Conservation (phyloP, 2,329 filamentous ascomycete species). For the Xenosphaeropsis pyriputrescens region DNA sequence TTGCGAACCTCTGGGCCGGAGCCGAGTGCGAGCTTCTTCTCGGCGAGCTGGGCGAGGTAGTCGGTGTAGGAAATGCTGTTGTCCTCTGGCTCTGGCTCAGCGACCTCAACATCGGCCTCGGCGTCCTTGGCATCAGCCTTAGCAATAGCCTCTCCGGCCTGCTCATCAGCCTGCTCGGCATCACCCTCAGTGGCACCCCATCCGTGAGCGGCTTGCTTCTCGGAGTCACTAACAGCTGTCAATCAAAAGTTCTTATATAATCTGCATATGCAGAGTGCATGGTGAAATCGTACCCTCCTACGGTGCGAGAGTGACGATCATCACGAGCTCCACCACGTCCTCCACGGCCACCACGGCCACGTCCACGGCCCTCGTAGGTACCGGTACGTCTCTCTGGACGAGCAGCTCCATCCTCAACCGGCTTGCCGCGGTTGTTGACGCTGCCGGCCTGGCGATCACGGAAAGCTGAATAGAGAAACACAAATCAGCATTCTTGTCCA, state of each 20-base stretch:
- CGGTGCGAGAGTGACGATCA: constrained; percentile 21
- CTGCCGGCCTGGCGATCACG: constrained; percentile 74
- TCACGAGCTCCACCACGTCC: constrained; percentile 10
- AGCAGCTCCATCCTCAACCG: constrained; percentile 54
- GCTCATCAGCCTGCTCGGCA: constrained; percentile 81
- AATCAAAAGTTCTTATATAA: constrained; percentile 13
- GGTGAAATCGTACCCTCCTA: constrained; percentile 13
- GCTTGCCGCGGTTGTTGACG: constrained; percentile 68
- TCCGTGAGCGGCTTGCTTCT: constrained; percentile 77
- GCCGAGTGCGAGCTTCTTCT: constrained; percentile 63
- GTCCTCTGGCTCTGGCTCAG: constrained; percentile 40
- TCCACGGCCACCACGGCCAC: constrained; percentile 10
- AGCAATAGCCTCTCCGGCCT: constrained; percentile 80
- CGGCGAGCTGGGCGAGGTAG: constrained; percentile 65
- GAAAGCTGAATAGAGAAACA: constrained; percentile 46
- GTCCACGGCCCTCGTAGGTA: constrained; percentile 45
- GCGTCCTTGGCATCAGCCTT: constrained; percentile 68
- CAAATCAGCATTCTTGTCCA: background rate
- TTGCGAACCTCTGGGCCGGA: constrained; percentile 60
- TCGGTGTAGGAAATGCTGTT: constrained; percentile 83
- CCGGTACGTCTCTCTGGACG: constrained; percentile 33
- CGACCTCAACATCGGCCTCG: constrained; percentile 24
- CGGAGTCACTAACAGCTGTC: constrained; percentile 45
- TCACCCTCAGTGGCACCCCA: constrained; percentile 78
- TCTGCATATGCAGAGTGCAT: background rate